Base-by-base conservation (phyloP, 495 filamentous ascomycete genomes). In the Lasiosphaeris hirsuta region DNA sequence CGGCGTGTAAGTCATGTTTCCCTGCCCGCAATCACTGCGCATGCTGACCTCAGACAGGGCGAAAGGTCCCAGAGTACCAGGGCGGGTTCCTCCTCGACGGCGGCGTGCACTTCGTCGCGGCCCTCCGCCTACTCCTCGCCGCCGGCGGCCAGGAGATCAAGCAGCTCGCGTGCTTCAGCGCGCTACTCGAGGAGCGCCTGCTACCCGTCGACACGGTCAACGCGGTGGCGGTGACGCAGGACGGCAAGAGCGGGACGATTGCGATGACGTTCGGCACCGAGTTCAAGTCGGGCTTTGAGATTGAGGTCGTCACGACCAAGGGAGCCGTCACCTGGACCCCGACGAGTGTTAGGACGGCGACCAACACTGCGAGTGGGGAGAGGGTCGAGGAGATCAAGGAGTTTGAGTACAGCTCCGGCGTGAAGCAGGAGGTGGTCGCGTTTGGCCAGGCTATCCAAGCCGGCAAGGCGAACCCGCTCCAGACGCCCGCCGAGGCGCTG, bases 81-180 rank as follows among this genome's bases (percentile, higher is more conserved):
- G 90, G 89, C 14, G 90, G 90, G 9, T 94, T 92, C 65, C 66
- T 93, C 13, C 75, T 93, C 0, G 90, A 92, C 62, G 89, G 86
- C 9, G 89, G 70, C 19, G 82, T 94, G 9, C 90, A 92, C 67
- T 84, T 82, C 51, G 70, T 86, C 48, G 90, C 89, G 33, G 87
- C 71, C 0, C 75, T 87, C 13, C 72, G 86, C 17, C 59, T 85
- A 38, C 64, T 92, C 39, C 75, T 92, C 2, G 82, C 76, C 0
- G 67, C 72, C 15, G 74, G 76, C 5, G 68, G 75, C 4, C 70
- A 80, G 47, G 71, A 64, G 14, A 55, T 81, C 14, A 72, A 60
- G 10, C 69, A 74, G 40, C 62, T 89, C 7, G 81, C 78, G 1
- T 84, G 84, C 10, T 86, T 85, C 62, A 82, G 82, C 1, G 64